Conservation (phyloP, 169 alveolate genomes). For the Cryptosporidium xiaoi region DNA sequence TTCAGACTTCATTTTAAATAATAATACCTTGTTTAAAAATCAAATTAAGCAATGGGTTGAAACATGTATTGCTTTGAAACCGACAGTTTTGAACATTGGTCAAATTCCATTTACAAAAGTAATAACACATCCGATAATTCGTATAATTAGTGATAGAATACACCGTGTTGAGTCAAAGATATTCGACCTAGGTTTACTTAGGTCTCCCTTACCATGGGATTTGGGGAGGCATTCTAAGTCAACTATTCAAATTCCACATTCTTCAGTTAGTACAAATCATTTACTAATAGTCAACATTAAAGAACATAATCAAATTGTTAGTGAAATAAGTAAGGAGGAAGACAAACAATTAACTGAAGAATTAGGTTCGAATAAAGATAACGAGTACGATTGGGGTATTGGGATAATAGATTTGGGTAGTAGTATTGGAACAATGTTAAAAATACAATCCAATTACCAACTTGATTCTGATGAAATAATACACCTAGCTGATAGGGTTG, state of each 20-base stretch:
- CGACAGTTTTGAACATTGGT: constrained; percentile 59
- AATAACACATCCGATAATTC: constrained; percentile 43
- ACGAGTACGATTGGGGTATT: constrained; percentile 44
- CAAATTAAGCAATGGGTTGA: constrained; percentile 69
- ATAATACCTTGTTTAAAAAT: constrained; percentile 37
- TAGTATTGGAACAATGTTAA: constrained; percentile 90
- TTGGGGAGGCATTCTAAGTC: constrained; percentile 90
- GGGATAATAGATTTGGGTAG: constrained; percentile 85
- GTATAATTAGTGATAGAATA: constrained; percentile 61
- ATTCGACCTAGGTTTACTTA: constrained; percentile 41
- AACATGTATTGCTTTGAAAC: constrained; percentile 42
- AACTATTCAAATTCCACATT: constrained; percentile 88
- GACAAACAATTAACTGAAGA: background rate
- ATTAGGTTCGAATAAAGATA: background rate
- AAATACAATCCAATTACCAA: constrained; percentile 40
- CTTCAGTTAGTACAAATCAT: constrained; percentile 90
- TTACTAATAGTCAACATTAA: constrained; percentile 81
- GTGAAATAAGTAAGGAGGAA: background rate
- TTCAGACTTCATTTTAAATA: constrained; percentile 22
- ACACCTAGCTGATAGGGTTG: constrained; percentile 65
- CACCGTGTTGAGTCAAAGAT: constrained; percentile 72
- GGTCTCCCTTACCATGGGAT: constrained; percentile 89
- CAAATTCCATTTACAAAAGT: constrained; percentile 46
- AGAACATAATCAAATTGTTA: constrained; percentile 36
- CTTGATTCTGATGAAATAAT: constrained; percentile 48